phyloP scores from a whole-genome alignment of 2,329 filamentous ascomycete species.

The Penicillium sp. region DNA sequence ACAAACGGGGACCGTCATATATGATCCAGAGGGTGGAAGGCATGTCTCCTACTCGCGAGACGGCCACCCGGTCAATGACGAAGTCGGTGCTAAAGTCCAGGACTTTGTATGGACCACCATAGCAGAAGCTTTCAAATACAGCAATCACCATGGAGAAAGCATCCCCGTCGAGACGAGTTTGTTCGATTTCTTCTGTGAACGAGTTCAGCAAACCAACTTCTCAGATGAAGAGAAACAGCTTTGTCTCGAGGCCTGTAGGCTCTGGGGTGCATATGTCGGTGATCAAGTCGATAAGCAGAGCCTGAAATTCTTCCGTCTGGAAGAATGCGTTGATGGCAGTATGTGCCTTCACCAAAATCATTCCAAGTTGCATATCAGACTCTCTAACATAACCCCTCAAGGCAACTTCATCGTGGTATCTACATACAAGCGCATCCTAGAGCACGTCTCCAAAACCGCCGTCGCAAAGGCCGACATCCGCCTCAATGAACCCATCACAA shows the following conservation, averaged over 20 bases:
- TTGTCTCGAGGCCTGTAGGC: slow-evolving; percentile 56
- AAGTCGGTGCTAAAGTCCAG: slow-evolving; percentile 34
- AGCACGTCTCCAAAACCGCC: slow-evolving; percentile 52
- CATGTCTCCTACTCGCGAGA: slow-evolving; percentile 50
- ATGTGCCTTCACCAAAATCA: neutral
- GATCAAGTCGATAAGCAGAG: slow-evolving; percentile 60
- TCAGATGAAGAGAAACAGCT: slow-evolving; percentile 46
- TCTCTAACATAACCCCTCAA: slow-evolving; percentile 20
- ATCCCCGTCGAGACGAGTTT: slow-evolving; percentile 57
- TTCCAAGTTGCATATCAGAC: neutral
- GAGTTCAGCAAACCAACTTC: slow-evolving; percentile 44
- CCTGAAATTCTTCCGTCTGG: slow-evolving; percentile 64
- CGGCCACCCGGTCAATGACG: slow-evolving; percentile 45
- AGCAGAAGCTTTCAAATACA: slow-evolving; percentile 59
- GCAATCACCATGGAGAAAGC: slow-evolving; percentile 51
- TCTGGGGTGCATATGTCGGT: slow-evolving; percentile 66
- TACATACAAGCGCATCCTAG: slow-evolving; percentile 60
- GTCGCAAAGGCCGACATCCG: slow-evolving; percentile 50
- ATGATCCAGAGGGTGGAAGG: slow-evolving; percentile 54
- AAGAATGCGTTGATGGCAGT: slow-evolving; percentile 65
- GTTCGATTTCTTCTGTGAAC: slow-evolving; percentile 57
- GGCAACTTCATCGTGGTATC: slow-evolving; percentile 64
- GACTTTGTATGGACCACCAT: slow-evolving; percentile 59
- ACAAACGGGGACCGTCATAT: slow-evolving; percentile 51
- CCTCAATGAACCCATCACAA: slow-evolving; percentile 47